Percentiles rank a stretch among this genome's conserved stretches.
phyloP scores from a whole-genome alignment of 2,329 filamentous ascomycete species.

The Fusarium sp. region DNA sequence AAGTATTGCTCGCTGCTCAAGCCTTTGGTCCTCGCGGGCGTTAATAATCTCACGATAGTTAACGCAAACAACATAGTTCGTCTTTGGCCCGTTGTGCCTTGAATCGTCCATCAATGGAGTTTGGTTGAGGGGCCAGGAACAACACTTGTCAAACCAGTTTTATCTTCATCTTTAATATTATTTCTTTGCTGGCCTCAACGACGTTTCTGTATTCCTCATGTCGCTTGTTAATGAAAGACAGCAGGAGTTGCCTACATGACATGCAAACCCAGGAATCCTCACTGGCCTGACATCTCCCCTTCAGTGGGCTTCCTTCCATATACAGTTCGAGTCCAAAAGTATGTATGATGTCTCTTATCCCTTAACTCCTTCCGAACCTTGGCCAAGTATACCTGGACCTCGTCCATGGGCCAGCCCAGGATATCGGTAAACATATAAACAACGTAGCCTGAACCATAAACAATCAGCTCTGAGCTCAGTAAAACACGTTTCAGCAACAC shows the following conservation, averaged over 20 bases:
- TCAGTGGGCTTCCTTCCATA: constrained; percentile 6
- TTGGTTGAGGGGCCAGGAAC: no score
- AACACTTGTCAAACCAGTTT: background rate
- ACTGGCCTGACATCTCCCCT: background rate
- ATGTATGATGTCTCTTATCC: constrained; percentile 13
- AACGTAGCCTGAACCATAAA: background rate
- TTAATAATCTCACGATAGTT: background rate
- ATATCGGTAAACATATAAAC: constrained; percentile 15
- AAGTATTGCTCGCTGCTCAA: no score
- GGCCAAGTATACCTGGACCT: constrained; percentile 12
- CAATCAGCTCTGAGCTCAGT: background rate
- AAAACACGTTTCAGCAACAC: no score
- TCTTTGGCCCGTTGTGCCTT: background rate
- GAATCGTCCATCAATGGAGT: background rate
- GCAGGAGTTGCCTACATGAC: background rate
- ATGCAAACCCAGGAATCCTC: background rate
- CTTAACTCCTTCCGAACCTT: constrained; percentile 8
- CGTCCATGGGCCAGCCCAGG: constrained; percentile 9
- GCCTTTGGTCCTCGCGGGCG: no score
- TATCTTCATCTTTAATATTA: background rate
- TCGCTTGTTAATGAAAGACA: background rate
- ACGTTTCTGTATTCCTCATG: background rate
- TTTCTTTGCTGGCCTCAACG: background rate
- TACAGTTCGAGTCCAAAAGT: constrained; percentile 14
- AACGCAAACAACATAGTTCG: background rate